Conservation (phyloP, 768 basidiomycete species). For the Boletus huronensis region DNA sequence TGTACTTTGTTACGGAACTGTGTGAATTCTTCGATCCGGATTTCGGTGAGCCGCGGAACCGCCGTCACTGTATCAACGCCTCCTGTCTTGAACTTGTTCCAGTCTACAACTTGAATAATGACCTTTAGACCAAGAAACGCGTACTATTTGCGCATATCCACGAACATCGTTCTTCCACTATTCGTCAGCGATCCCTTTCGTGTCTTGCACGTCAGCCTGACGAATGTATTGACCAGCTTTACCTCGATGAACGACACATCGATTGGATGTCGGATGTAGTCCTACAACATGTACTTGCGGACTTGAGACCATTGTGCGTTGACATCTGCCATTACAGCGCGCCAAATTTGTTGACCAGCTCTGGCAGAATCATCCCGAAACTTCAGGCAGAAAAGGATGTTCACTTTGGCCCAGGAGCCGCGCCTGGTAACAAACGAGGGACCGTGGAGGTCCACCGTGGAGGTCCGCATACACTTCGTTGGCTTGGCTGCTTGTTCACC, state of each 20-base stretch:
- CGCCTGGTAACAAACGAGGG: constrained; percentile 55
- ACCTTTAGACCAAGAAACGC: constrained; percentile 69
- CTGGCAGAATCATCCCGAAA: constrained; percentile 61
- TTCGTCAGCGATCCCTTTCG: constrained; percentile 48
- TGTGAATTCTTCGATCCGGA: neutral
- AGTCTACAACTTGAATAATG: constrained; percentile 43
- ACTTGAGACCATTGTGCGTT: constrained; percentile 67
- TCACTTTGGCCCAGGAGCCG: constrained; percentile 37
- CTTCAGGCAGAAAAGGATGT: constrained; percentile 56
- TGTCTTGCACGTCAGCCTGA: constrained; percentile 1
- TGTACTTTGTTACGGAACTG: neutral
- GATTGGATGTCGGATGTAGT: constrained; percentile 87
- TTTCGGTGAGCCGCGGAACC: neutral
- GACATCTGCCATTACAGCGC: neutral
- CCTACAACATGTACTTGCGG: constrained; percentile 76
- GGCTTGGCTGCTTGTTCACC: constrained; percentile 1
- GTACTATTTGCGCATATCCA: constrained; percentile 79
- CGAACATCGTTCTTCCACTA: constrained; percentile 68
- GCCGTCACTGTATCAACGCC: neutral
- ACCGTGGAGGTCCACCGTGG: constrained; percentile 83
- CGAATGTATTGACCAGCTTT: constrained; percentile 46
- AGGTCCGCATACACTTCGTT: constrained; percentile 40
- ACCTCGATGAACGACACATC: constrained; percentile 84
- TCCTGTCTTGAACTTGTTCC: neutral
- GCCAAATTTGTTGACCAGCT: neutral